Evolutionary conservation across 106 monocot species (phyloP).

Genomic region (Amphibolis antarctica): DNA sequence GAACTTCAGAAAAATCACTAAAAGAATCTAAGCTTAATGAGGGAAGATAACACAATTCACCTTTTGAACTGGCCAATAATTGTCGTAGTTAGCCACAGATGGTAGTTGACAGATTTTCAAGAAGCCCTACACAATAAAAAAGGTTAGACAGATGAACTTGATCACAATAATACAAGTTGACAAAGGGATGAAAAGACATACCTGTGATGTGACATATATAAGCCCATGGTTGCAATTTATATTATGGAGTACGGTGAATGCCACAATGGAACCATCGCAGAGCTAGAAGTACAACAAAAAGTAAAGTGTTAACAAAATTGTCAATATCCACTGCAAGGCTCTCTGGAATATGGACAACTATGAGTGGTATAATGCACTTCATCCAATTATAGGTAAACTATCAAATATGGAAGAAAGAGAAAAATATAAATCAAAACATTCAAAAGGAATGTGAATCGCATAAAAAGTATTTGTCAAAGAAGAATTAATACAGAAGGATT

Average conservation of each 20-base stretch:
- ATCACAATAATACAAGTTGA: neutral
- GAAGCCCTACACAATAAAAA: constrained; percentile 39
- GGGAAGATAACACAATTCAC: constrained; percentile 18
- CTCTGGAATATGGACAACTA: too few species aligned
- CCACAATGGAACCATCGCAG: constrained; percentile 80
- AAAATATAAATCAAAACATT: too few species aligned
- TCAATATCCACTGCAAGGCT: neutral
- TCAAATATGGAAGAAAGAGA: too few species aligned
- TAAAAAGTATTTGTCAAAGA: too few species aligned
- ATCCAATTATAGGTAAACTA: too few species aligned
- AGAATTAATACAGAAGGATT: too few species aligned
- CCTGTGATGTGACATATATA: constrained; percentile 97
- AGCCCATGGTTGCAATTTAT: constrained; percentile 95
- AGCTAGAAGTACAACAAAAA: constrained; percentile 23
- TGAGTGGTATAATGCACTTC: too few species aligned
- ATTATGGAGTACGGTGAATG: constrained; percentile 90
- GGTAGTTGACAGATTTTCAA: constrained; percentile 95
- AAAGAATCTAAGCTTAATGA: neutral
- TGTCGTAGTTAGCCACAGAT: constrained; percentile 73
- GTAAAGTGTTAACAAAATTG: neutral
- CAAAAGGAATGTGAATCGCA: too few species aligned
- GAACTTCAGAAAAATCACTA: neutral
- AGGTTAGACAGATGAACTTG: neutral
- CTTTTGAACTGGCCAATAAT: constrained; percentile 91
- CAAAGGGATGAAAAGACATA: constrained; percentile 6